These are phyloP conservation scores for Taphrina pruni DNA, from an alignment of 1,139 yeast genomes.

Conservation along the genomic window DNA sequence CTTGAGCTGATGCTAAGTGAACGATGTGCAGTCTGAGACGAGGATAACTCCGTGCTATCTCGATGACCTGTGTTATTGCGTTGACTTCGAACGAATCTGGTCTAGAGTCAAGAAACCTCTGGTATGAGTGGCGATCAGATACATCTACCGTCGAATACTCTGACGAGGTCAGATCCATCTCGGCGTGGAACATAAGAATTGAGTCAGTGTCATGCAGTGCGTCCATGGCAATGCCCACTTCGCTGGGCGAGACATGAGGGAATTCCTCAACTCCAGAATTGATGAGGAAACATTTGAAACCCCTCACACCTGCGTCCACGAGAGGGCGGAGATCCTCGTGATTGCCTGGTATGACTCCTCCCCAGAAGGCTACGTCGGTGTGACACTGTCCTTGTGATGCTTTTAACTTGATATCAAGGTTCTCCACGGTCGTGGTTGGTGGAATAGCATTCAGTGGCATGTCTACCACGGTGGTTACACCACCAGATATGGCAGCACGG, in stretches of 20 bases:
- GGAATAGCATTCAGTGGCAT: constrained; percentile 53
- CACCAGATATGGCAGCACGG: constrained; percentile 90
- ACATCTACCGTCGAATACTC: constrained; percentile 54
- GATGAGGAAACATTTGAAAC: constrained; percentile 56
- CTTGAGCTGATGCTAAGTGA: constrained; percentile 58
- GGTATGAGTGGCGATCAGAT: constrained; percentile 56
- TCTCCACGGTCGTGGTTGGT: constrained; percentile 59
- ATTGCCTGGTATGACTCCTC: constrained; percentile 38
- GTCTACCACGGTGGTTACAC: constrained; percentile 76
- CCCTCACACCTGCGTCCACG: constrained; percentile 59
- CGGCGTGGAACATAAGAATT: constrained; percentile 61
- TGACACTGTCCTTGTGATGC: constrained; percentile 85
- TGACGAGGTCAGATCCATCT: constrained; percentile 56
- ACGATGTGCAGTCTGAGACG: constrained; percentile 57
- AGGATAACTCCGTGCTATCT: constrained; percentile 55
- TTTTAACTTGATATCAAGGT: constrained; percentile 57
- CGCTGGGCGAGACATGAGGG: constrained; percentile 53
- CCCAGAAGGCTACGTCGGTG: constrained; percentile 87
- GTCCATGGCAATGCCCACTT: constrained; percentile 55
- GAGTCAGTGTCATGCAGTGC: constrained; percentile 51
- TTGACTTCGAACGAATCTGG: constrained; percentile 59
- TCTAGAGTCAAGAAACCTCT: constrained; percentile 54
- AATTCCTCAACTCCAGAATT: constrained; percentile 37
- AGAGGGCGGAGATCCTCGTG: constrained; percentile 51
- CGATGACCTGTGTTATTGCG: constrained; percentile 59